Evolutionary conservation across 768 basidiomycete genomes (phyloP).

Genomic region (Xanthoconium stramineum): DNA sequence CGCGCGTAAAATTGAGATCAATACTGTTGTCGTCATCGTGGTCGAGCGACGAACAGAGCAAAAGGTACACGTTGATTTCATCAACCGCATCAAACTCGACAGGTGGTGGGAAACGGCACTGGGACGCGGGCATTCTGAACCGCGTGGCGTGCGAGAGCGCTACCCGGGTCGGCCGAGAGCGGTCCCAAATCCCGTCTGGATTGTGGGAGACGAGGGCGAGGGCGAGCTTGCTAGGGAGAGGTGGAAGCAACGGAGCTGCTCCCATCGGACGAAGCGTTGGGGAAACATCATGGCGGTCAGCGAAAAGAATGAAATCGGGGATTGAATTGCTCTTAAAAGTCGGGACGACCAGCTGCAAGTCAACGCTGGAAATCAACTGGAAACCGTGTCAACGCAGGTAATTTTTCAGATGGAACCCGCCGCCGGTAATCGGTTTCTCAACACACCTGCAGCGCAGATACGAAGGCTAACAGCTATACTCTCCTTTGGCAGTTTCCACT

Average conservation of each 20-base stretch:
- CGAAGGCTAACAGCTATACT: too few relatives aligned
- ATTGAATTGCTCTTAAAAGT: background rate
- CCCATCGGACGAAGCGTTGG: slow-evolving; percentile 2
- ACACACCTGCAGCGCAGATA: too few relatives aligned
- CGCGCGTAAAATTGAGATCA: slow-evolving; percentile 1
- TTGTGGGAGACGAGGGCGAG: background rate
- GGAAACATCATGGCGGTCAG: background rate
- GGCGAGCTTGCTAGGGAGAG: background rate
- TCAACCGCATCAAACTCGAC: background rate
- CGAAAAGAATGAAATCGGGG: background rate
- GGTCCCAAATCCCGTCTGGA: background rate
- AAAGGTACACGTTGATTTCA: background rate
- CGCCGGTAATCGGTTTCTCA: too few relatives aligned
- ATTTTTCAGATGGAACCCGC: too few relatives aligned
- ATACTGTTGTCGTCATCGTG: background rate
- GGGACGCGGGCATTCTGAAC: background rate
- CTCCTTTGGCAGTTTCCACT: too few relatives aligned
- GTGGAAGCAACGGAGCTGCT: slow-evolving; percentile 12
- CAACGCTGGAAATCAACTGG: too few relatives aligned
- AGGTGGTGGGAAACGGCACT: background rate
- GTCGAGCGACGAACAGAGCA: background rate
- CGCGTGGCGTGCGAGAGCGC: background rate
- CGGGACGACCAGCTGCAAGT: too few relatives aligned
- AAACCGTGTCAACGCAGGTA: too few relatives aligned
- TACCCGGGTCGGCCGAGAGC: background rate